A percentile compares a stretch with the other conserved stretches of the same genome.
These are phyloP conservation scores for Moricandia arvensis DNA, from an alignment of 345 rosid species.

Conservation along the genomic window DNA sequence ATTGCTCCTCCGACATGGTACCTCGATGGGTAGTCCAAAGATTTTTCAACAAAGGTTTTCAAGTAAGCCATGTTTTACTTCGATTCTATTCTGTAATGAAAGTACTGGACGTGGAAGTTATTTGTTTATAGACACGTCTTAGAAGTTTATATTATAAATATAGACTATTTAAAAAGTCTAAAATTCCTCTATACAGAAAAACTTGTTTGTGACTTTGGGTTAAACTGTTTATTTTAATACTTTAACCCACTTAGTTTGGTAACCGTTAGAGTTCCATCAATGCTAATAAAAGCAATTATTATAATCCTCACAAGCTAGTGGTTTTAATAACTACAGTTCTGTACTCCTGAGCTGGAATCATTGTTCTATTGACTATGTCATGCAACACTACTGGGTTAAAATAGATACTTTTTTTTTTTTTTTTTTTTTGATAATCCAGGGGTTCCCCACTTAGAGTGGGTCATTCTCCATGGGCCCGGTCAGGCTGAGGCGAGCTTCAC, in stretches of 20 bases:
- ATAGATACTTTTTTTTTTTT: too few relatives aligned
- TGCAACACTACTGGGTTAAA: not conserved
- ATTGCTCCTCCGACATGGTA: not conserved
- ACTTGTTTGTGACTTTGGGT: constrained; percentile 2
- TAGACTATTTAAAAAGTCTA: not conserved
- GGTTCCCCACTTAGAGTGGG: too few relatives aligned
- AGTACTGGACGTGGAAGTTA: too few relatives aligned
- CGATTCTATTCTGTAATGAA: not conserved
- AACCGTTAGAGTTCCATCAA: constrained; percentile 28
- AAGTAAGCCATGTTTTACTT: not conserved
- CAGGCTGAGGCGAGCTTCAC: too few relatives aligned
- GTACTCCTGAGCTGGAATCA: not conserved
- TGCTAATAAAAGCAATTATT: not conserved
- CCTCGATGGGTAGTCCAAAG: not conserved
- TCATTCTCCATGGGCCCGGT: too few relatives aligned
- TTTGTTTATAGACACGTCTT: constrained; percentile 4
- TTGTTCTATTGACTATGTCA: not conserved
- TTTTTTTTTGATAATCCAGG: too few relatives aligned
- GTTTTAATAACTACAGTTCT: not conserved
- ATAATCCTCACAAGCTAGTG: not conserved
- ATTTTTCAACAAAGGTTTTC: too few relatives aligned
- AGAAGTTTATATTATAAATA: not conserved
- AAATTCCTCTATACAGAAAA: not conserved
- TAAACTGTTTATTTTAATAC: constrained; percentile 5
- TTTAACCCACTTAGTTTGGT: constrained; percentile 25